These are phyloP conservation scores for Termitomyces sp. DNA, from an alignment of 768 basidiomycete genomes.

Conservation along the genomic window DNA sequence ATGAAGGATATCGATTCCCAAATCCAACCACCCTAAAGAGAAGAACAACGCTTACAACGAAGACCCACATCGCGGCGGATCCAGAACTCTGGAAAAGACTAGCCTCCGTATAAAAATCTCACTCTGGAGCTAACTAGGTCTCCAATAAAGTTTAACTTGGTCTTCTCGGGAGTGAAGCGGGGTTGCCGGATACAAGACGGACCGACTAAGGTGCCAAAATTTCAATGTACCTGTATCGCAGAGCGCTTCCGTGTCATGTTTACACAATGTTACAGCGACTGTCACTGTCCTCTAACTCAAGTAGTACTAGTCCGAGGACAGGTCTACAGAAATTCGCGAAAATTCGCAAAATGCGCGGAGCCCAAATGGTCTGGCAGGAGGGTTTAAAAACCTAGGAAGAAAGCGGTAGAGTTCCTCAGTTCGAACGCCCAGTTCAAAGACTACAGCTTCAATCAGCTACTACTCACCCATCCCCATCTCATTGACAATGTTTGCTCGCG, in stretches of 20 bases:
- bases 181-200: not conserved
- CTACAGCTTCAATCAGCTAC: not conserved
- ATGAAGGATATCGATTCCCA: not conserved
- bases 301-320: not conserved
- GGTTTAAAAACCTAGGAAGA: not conserved
- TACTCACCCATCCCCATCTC: not conserved
- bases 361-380: not conserved
- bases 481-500: slow-evolving; percentile 10
- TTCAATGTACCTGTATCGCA: not conserved
- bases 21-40: not conserved
- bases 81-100: not conserved
- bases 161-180: not conserved
- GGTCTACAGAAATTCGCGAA: not conserved
- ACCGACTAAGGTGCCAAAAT: not conserved
- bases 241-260: not conserved
- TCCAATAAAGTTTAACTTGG: not conserved
- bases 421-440: not conserved
- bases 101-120: not conserved
- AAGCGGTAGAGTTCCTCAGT: not conserved
- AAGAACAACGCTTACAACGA: not conserved
- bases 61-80: not conserved
- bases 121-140: not conserved
- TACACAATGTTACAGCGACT: not conserved
- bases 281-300: not conserved
- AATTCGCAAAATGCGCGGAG: not conserved